Conservation (phyloP, 768 basidiomycete genomes). For the Xerocomus spinulosus region DNA sequence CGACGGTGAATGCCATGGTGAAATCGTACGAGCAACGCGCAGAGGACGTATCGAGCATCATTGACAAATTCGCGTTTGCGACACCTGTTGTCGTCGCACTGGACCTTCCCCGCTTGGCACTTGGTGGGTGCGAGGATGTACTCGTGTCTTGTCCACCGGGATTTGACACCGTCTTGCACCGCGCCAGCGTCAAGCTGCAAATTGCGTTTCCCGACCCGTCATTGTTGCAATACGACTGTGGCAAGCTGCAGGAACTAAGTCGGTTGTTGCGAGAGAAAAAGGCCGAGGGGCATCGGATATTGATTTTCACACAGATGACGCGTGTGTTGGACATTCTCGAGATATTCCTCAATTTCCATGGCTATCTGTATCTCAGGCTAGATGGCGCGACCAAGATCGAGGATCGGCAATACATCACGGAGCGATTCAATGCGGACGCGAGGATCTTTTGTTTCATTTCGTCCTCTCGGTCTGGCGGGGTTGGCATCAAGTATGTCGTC, state of each 20-base stretch:
- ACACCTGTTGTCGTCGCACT: constrained; percentile 75
- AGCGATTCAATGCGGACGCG: constrained; percentile 76
- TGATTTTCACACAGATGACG: constrained; percentile 99
- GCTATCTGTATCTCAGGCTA: constrained; percentile 88
- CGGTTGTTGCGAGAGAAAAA: constrained; percentile 77
- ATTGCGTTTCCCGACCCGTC: constrained; percentile 92
- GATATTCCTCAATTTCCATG: constrained; percentile 87
- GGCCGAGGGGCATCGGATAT: constrained; percentile 79
- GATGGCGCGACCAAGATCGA: constrained; percentile 96
- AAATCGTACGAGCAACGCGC: constrained; percentile 62
- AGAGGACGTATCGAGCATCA: constrained; percentile 43
- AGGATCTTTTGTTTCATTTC: constrained; percentile 88
- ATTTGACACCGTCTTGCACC: constrained; percentile 71
- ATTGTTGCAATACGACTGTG: constrained; percentile 91
- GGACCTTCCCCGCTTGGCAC: constrained; percentile 63
- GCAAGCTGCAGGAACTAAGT: constrained; percentile 87
- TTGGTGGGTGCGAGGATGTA: constrained; percentile 40
- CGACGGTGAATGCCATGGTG: constrained; percentile 45
- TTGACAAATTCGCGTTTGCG: constrained; percentile 74
- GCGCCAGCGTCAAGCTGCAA: constrained; percentile 73
- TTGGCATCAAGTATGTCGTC: constrained; percentile 84
- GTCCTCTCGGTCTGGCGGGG: constrained; percentile 73
- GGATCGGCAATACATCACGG: constrained; percentile 86
- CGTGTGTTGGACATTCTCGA: constrained; percentile 90
- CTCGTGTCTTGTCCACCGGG: constrained; percentile 32